Percentiles rank a stretch among this genome's conserved stretches.
Conservation (phyloP, 2,329 filamentous ascomycete species). For the Hymenoscyphus fraxineus region DNA sequence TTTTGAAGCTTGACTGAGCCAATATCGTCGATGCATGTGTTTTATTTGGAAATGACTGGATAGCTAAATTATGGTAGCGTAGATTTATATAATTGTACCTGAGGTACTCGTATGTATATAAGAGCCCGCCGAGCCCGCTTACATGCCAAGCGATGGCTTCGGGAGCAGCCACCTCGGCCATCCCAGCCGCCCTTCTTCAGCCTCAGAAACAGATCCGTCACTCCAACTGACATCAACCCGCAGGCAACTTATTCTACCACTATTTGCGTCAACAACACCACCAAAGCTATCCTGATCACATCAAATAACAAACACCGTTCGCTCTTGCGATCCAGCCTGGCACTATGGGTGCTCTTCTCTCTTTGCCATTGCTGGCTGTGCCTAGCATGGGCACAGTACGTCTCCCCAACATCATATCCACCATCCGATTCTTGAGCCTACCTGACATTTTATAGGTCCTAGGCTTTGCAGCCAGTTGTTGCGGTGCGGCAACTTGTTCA, state of each 20-base stretch:
- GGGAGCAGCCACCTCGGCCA: not conserved
- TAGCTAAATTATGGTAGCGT: no score
- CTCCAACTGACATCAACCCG: slow-evolving; percentile 2
- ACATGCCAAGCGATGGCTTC: not conserved
- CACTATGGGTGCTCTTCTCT: slow-evolving; percentile 85
- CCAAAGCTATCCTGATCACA: not conserved
- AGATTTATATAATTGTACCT: no score
- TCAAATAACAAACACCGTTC: not conserved
- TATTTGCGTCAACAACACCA: not conserved
- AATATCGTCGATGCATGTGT: no score
- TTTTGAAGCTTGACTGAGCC: not conserved
- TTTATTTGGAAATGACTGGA: no score
- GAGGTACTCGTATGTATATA: not conserved
- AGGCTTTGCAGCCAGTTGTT: slow-evolving; percentile 83
- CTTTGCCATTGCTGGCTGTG: slow-evolving; percentile 81
- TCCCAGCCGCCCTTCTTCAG: not conserved
- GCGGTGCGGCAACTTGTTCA: slow-evolving; percentile 92
- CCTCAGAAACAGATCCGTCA: not conserved
- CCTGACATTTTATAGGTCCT: slow-evolving; percentile 52
- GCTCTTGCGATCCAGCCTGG: slow-evolving; percentile 2
- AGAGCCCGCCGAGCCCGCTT: not conserved
- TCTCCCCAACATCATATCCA: slow-evolving; percentile 23
- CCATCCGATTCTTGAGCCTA: slow-evolving; percentile 2
- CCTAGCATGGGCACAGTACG: slow-evolving; percentile 82
- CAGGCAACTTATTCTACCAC: not conserved